Base-by-base conservation (phyloP, 192 early-diverging fungal species). In the Mortierella hygrophila region DNA sequence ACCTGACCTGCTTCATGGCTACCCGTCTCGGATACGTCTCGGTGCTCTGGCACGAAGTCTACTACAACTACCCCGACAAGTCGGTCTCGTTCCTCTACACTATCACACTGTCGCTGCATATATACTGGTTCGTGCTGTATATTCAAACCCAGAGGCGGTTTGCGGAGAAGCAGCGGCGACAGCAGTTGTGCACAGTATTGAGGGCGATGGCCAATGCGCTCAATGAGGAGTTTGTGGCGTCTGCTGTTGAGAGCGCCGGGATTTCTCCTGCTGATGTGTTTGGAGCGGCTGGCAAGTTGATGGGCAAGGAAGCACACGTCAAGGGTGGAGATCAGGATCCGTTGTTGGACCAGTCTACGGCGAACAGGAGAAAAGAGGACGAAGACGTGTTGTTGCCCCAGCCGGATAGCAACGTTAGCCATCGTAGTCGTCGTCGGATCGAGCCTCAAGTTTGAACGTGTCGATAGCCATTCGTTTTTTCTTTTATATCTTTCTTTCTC, bases 51-150 rank as follows among this genome's bases (percentile, higher is more conserved):
- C 84, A 86, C 74, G 84, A 86, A 42, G 47, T 86, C 68, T 86
- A 47, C 35, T 86, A 70, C 72, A 86, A 86, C 44, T 86, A 86
- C 57, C 84, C 84, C 0, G 84, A 86, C 76, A 86, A 86, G 57
- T 81, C 84, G 0, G 84, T 86, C 63, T 47, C 84, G 8, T 42
- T 86, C 71, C 44, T 86, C 29, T 86, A 81, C 44, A 81, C 84
- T n/a, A 78, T 86, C 29, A 86, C 84, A 1, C 15, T 86, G 23
- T 68, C 76, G 8, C 57, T 86, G 0, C 84, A 86, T 54, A 37
- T 86, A 4, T 86, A 86, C 76, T 86, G 84, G 84, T 86, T 86
- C 32, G 72, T 75, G 38, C 60, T 86, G 26, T 86, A 86, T 42
- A 73, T 81, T 72, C 70, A 81, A 38, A 77, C 79, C 1, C 84